Percentiles rank a stretch among this genome's conserved stretches.
Conservation (phyloP, 495 filamentous ascomycete species). For the Penicillium malachiteum region DNA sequence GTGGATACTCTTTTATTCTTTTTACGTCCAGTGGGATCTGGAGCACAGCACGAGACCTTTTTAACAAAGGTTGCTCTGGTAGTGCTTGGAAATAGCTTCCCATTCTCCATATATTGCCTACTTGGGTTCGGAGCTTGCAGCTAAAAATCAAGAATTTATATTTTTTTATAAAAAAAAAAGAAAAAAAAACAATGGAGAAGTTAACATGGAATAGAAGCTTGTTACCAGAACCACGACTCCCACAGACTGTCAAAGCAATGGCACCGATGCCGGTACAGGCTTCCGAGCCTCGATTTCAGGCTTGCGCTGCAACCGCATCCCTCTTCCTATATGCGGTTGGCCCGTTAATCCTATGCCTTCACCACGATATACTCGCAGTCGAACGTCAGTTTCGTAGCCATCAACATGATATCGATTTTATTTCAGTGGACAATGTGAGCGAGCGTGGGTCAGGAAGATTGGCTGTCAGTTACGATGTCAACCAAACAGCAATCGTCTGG, state of each 20-base stretch:
- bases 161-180: neutral
- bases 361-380: conserved; percentile 88
- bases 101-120: neutral
- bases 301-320: conserved; percentile 82
- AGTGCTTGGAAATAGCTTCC: neutral
- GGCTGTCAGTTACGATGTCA: conserved; percentile 89
- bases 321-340: conserved; percentile 86
- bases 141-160: neutral
- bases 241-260: conserved; percentile 28
- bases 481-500: conserved; percentile 94
- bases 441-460: conserved; percentile 80
- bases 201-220: conserved; percentile 35
- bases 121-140: neutral
- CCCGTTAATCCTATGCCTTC: conserved; percentile 71
- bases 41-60: neutral
- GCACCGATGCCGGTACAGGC: conserved; percentile 44
- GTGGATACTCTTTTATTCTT: neutral
- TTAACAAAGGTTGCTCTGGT: conserved; percentile 4
- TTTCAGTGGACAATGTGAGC: conserved; percentile 90
- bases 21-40: neutral
- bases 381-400: conserved; percentile 86
- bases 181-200: conserved; percentile 23
- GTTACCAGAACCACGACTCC: conserved; percentile 26
- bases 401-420: conserved; percentile 74
- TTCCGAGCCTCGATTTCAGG: conserved; percentile 64